Evolutionary conservation across 2,329 filamentous ascomycete genomes (phyloP).

Genomic region (Colletotrichum scovillei): DNA sequence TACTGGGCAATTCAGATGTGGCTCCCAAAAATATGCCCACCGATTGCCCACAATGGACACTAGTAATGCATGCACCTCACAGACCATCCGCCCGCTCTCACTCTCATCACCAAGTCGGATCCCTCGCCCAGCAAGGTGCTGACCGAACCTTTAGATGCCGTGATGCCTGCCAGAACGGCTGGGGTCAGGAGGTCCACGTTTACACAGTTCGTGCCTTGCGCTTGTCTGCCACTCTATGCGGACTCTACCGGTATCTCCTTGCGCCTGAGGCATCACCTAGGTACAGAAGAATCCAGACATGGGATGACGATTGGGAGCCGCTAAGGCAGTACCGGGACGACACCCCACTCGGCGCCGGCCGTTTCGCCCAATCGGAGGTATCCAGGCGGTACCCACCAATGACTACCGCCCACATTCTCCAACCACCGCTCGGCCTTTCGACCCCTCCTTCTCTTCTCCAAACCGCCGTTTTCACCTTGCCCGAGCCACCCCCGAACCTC

Average conservation of each 20-base stretch:
- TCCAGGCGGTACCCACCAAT: conserved; percentile 8
- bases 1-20: conserved; percentile 30
- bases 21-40: conserved; percentile 19
- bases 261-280: conserved; percentile 10
- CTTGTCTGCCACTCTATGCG: background rate
- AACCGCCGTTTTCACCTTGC: conserved; percentile 6
- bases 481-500: conserved; percentile 12
- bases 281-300: conserved; percentile 6
- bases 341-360: conserved; percentile 25
- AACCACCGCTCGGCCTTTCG: conserved; percentile 19
- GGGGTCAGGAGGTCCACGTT: conserved; percentile 14
- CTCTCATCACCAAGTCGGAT: conserved; percentile 23
- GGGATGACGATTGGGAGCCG: conserved; percentile 24
- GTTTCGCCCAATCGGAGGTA: conserved; percentile 28
- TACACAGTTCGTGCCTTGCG: background rate
- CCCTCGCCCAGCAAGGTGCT: conserved; percentile 29
- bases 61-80: conserved; percentile 33
- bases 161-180: conserved; percentile 22
- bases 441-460: conserved; percentile 13
- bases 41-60: conserved; percentile 29
- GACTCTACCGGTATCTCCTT: background rate
- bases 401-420: conserved; percentile 20
- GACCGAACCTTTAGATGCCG: conserved; percentile 27
- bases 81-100: conserved; percentile 29
- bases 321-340: conserved; percentile 22